Evolutionary conservation across 2,329 filamentous ascomycete genomes (phyloP).

Genomic region (Plenodomus lindquistii): DNA sequence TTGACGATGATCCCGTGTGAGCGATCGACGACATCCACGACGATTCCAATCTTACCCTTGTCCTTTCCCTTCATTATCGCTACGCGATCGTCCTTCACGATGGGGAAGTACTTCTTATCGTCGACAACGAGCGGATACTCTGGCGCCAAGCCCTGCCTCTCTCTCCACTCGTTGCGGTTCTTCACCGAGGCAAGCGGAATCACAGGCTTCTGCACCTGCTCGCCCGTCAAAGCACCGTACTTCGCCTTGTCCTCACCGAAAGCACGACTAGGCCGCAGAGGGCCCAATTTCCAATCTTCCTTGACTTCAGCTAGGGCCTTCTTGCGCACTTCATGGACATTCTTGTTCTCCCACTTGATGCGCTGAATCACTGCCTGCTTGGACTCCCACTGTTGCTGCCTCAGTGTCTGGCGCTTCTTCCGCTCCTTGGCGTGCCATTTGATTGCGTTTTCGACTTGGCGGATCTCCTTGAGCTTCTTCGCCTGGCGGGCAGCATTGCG

Average conservation of each 20-base stretch:
- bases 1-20: conserved; percentile 41
- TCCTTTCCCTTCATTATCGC: conserved; percentile 78
- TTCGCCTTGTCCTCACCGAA: conserved; percentile 60
- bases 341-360: conserved; percentile 20
- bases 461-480: conserved; percentile 42
- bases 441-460: conserved; percentile 48
- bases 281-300: conserved; percentile 79
- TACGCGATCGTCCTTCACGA: conserved; percentile 72
- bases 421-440: conserved; percentile 34
- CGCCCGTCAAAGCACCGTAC: conserved; percentile 60
- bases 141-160: conserved; percentile 23
- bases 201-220: conserved; percentile 36
- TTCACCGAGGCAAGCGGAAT: conserved; percentile 44
- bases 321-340: conserved; percentile 42
- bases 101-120: conserved; percentile 36
- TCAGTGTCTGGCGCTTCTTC: conserved; percentile 24
- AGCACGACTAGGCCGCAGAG: conserved; percentile 77
- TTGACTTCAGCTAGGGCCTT: conserved; percentile 61
- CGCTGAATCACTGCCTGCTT: conserved; percentile 30
- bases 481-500: conserved; percentile 34
- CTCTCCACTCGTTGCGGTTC: conserved; percentile 20
- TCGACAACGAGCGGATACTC: conserved; percentile 35
- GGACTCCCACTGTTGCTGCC: conserved; percentile 34
- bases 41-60: conserved; percentile 80
- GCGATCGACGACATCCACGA: conserved; percentile 57